Percentiles rank a stretch among this genome's conserved stretches.
Evolutionary conservation across 179 eudicot species (phyloP).

Genomic region (Gypsophila paniculata): DNA sequence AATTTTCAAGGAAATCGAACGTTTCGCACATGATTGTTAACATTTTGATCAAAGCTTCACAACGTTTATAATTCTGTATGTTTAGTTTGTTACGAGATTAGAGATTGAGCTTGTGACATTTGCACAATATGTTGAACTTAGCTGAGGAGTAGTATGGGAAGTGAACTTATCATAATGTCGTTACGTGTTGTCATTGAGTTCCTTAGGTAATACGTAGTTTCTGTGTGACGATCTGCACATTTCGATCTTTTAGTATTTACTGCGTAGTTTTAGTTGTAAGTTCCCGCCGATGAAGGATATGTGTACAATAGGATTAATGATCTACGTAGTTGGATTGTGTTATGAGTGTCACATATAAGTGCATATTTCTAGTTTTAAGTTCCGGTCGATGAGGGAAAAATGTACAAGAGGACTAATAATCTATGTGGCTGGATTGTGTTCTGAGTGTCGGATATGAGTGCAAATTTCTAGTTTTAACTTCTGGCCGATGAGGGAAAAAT

Average conservation of each 20-base stretch:
- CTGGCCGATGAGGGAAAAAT: too few relatives aligned
- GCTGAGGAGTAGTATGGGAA: too few relatives aligned
- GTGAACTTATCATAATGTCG: too few relatives aligned
- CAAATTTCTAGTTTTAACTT: too few relatives aligned
- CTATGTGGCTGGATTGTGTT: background rate
- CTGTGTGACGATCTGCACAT: background rate
- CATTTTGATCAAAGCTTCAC: background rate
- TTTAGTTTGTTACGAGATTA: background rate
- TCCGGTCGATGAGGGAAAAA: background rate
- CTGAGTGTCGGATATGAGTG: background rate
- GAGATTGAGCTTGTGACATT: background rate
- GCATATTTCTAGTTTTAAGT: background rate
- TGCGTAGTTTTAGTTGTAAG: background rate
- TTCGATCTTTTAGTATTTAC: background rate
- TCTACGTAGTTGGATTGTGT: too few relatives aligned
- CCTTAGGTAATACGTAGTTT: background rate
- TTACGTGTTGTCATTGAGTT: background rate
- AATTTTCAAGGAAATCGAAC: too few relatives aligned
- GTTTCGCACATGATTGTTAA: background rate
- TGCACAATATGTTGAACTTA: background rate
- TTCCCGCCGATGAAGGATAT: too few relatives aligned
- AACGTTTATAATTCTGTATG: background rate
- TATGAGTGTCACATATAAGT: too few relatives aligned
- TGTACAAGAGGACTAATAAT: background rate
- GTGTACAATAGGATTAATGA: too few relatives aligned